Evolutionary conservation across 495 filamentous ascomycete species (phyloP).

Genomic region (Neurospora sp.): DNA sequence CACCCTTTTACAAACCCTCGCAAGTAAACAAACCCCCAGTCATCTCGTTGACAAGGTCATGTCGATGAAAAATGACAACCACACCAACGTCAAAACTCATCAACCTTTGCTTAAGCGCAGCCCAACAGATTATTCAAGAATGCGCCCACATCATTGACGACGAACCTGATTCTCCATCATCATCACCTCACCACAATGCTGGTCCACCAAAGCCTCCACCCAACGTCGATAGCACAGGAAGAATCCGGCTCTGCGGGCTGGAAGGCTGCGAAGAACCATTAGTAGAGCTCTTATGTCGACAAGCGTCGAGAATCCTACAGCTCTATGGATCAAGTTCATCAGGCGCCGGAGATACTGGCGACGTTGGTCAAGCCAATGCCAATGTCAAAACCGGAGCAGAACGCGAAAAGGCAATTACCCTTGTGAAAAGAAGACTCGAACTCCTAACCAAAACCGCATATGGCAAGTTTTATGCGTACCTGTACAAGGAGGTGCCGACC

Average conservation of each 20-base stretch:
- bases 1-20: background rate
- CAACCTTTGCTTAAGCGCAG: constrained; percentile 9
- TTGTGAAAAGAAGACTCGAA: constrained; percentile 28
- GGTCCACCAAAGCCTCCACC: background rate
- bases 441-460: constrained; percentile 36
- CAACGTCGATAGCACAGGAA: background rate
- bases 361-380: background rate
- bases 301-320: constrained; percentile 18
- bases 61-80: background rate
- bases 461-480: constrained; percentile 60
- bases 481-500: constrained; percentile 61
- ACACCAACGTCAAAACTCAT: background rate
- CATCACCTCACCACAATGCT: background rate
- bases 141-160: constrained; percentile 12
- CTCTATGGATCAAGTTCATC: constrained; percentile 3
- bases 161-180: background rate
- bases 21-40: background rate
- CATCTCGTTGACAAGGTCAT: background rate
- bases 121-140: constrained; percentile 17
- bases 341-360: background rate
- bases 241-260: constrained; percentile 1
- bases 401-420: background rate
- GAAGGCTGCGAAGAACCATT: constrained; percentile 26
- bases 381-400: background rate
- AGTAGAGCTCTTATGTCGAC: constrained; percentile 26